Base-by-base conservation (phyloP, 768 basidiomycete species). In the Tricholoma bakamatsutake region DNA sequence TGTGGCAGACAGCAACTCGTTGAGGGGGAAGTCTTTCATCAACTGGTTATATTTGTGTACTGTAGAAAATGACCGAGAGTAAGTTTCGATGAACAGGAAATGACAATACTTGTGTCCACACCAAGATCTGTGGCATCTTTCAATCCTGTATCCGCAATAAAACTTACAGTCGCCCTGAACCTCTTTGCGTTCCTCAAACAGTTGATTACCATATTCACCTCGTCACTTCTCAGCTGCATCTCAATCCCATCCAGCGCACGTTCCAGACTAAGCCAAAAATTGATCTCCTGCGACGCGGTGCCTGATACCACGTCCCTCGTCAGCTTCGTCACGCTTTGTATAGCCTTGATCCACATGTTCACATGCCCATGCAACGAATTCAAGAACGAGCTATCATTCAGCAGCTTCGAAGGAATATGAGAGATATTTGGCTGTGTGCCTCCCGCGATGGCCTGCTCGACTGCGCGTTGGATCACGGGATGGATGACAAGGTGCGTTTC, bases 11-110 rank as follows among this genome's bases (percentile, higher is more conserved):
- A 99, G 80, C 17, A 98, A 84, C 66, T 98, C 96, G 67, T 99
- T 97, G 28, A 99, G 78, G 0, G 97, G 97, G 64, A 98, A 98
- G 66, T 99, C 97, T 72, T 96, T 97, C 97, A 99, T 98, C 55
- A 98, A 79, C 59, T 91, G 87, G 65, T 99, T 98, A 76, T 98
- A 96, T 70, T 97, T 98, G 77, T 95, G 93, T 10, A 98, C 96
- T 92, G 61, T 4, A 18, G 51, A 56, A n/a, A 27, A 15, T 24
- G 17, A 9, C 1, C 21, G 48, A 55, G 15, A 37, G 35, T 54
- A 12, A 51, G 50, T 31, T 13, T 47, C 17, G 40, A 31, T n/a
- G 8, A 39, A 21, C 12, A 11, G 15, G 56, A 28, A 6, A 49
- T 50, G n/a, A 33, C 33, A 35, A n/a, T 24, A 40, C 12, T 1